phyloP scores from a whole-genome alignment of 164 flowering plant species.

The Vitis vinifera region ASM3070453v1 NC_081820.1:2519501-2520000 shows the following conservation, averaged over 20 bases:
- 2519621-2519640: constrained; percentile 96
- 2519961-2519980: background rate
- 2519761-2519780: background rate
- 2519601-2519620: constrained; percentile 98
- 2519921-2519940: background rate
- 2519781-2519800: constrained; percentile 77
- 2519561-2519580: constrained; percentile 9
- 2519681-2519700: background rate
- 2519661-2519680: background rate
- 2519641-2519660: constrained; percentile 95
- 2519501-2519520: no score
- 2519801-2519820: constrained; percentile 99
- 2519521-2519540: background rate
- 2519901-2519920: background rate
- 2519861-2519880: constrained; percentile 98
- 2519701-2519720: background rate
- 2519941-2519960: background rate
- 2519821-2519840: constrained; percentile 96
- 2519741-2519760: background rate
- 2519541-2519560: background rate
- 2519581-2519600: constrained; percentile 78
- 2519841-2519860: constrained; percentile 98
- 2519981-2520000: background rate
- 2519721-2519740: background rate
- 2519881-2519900: background rate